Evolutionary conservation across 2,329 filamentous ascomycete species (phyloP).

Genomic region (Cladorrhinum sp.): DNA sequence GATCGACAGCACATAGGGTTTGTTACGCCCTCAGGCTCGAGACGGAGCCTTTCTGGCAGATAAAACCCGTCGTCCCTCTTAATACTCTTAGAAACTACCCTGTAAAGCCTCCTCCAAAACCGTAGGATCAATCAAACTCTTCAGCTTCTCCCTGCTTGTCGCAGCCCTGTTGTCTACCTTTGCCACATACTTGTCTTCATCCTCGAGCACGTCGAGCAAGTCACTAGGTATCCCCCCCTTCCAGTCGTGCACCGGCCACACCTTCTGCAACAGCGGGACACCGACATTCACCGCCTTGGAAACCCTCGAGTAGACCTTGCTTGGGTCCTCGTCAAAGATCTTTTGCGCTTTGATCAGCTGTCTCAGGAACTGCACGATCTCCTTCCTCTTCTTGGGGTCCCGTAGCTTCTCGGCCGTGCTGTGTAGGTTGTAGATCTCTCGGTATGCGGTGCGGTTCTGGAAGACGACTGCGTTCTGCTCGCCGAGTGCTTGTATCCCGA

Average conservation of each 20-base stretch:
- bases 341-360: conserved; percentile 31
- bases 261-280: conserved; percentile 26
- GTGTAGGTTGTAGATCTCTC: conserved; percentile 35
- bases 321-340: conserved; percentile 29
- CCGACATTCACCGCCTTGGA: conserved; percentile 24
- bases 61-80: too few species aligned
- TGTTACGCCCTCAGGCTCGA: too few species aligned
- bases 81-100: not conserved
- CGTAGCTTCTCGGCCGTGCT: conserved; percentile 33
- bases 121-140: conserved; percentile 22
- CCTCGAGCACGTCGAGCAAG: conserved; percentile 28
- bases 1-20: too few species aligned
- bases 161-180: conserved; percentile 15
- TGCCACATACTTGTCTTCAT: conserved; percentile 30
- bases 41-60: too few species aligned
- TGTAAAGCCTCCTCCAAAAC: conserved; percentile 20
- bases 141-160: conserved; percentile 23
- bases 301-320: conserved; percentile 28
- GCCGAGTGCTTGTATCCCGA: conserved; percentile 29
- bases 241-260: conserved; percentile 32
- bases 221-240: conserved; percentile 27
- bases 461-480: conserved; percentile 29
- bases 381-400: conserved; percentile 28
- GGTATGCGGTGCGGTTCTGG: conserved; percentile 31
- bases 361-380: conserved; percentile 32